Percentiles rank a stretch among this genome's conserved stretches.
These are phyloP conservation scores for Penicillium egyptiacum DNA, from an alignment of 495 filamentous ascomycete species.

Conservation along the genomic window DNA sequence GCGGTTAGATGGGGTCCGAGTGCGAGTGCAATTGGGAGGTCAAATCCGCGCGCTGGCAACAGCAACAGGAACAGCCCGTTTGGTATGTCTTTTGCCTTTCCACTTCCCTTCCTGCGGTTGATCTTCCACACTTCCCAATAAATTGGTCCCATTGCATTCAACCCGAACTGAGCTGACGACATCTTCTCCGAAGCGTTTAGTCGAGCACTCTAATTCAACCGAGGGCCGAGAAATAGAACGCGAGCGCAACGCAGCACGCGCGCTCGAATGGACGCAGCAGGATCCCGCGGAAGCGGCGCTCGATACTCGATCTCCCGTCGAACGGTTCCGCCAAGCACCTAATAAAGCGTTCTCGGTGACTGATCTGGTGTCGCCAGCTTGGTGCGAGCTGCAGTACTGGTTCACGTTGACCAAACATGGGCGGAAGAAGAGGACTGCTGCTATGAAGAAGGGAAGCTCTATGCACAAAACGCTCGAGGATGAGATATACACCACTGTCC, in stretches of 20 bases:
- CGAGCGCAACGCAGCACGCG: conserved; percentile 32
- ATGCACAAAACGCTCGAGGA: conserved; percentile 85
- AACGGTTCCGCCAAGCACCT: conserved; percentile 76
- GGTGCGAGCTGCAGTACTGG: conserved; percentile 95
- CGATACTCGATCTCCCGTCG: conserved; percentile 58
- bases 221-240: conserved; percentile 46
- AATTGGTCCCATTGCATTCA: not conserved
- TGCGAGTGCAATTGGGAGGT: conserved; percentile 8
- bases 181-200: conserved; percentile 63
- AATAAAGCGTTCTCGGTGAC: conserved; percentile 85
- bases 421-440: conserved; percentile 66
- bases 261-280: conserved; percentile 31
- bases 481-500: conserved; percentile 74
- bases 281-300: conserved; percentile 15
- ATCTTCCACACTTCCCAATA: conserved; percentile 2
- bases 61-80: conserved; percentile 30
- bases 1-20: conserved; percentile 10
- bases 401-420: conserved; percentile 80
- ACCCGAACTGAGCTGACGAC: conserved; percentile 43
- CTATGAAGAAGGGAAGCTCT: conserved; percentile 76
- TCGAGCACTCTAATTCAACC: conserved; percentile 51
- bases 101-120: not conserved
- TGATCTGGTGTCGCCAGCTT: conserved; percentile 82
- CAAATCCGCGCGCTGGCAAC: conserved; percentile 36
- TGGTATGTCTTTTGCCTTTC: conserved; percentile 30